Percentiles rank a stretch among this genome's conserved stretches.
phyloP scores from a whole-genome alignment of 2,329 filamentous ascomycete species.

The Alternaria alternata region DNA sequence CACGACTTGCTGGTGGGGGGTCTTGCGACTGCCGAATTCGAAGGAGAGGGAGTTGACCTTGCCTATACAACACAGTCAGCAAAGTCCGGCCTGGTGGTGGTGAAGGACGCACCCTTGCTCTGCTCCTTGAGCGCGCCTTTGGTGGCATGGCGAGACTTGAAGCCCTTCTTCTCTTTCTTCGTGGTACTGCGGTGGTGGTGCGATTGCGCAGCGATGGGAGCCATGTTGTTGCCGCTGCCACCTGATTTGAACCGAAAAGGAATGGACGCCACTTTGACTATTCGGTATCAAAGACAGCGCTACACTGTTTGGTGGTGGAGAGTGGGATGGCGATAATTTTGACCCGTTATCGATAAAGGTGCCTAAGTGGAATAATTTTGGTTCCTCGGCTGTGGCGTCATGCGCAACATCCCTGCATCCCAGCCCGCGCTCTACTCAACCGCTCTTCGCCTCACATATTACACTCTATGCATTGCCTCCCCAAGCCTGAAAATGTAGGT shows the following conservation, averaged over 20 bases:
- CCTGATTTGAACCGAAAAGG: conserved; percentile 91
- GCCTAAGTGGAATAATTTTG: conserved; percentile 20
- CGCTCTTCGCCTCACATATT: too few species aligned
- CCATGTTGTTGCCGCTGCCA: conserved; percentile 70
- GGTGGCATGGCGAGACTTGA: conserved; percentile 89
- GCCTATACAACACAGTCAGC: conserved; percentile 60
- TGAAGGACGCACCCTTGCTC: conserved; percentile 71
- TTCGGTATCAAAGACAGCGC: conserved; percentile 20
- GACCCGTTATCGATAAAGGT: conserved; percentile 18
- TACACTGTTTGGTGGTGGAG: conserved; percentile 18
- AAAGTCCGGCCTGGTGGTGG: background rate
- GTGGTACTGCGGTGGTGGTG: conserved; percentile 95
- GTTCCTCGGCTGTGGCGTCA: conserved; percentile 31
- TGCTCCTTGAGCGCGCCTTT: conserved; percentile 87
- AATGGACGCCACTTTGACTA: conserved; percentile 48
- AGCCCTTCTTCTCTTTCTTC: conserved; percentile 86
- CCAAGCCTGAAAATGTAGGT: background rate
- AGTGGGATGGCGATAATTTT: conserved; percentile 37
- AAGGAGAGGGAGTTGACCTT: conserved; percentile 69
- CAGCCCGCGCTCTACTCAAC: background rate
- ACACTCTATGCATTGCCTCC: too few species aligned
- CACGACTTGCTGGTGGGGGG: conserved; percentile 95
- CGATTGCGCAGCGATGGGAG: conserved; percentile 65
- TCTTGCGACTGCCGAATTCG: conserved; percentile 80
- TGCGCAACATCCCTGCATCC: conserved; percentile 3